phyloP scores from a whole-genome alignment of 441 rosid species.

The Bocquillonia castaneifolia region DNA sequence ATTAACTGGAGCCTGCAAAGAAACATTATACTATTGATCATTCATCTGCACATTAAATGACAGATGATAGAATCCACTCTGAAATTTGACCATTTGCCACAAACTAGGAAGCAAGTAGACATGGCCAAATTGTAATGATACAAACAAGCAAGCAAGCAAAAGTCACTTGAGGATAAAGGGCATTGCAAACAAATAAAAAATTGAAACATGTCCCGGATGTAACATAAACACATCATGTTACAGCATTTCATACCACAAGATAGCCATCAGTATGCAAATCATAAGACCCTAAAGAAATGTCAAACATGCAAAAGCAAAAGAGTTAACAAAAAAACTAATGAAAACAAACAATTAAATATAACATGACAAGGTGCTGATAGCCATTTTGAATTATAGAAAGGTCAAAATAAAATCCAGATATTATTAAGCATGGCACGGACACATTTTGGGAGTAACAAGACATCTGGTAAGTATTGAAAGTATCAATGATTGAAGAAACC shows the following conservation, averaged over 20 bases:
- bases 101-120: background rate
- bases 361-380: background rate
- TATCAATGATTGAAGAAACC: background rate
- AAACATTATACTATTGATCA: background rate
- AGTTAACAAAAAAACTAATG: background rate
- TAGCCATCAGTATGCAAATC: background rate
- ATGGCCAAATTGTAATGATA: background rate
- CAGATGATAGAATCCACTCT: background rate
- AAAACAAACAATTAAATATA: background rate
- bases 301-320: background rate
- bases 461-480: background rate
- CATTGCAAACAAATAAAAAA: background rate
- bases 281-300: background rate
- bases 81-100: background rate
- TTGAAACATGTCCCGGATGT: background rate
- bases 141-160: background rate
- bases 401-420: background rate
- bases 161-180: background rate
- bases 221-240: too few species aligned
- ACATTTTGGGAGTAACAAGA: background rate
- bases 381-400: background rate
- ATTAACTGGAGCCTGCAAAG: slow-evolving; percentile 55
- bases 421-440: background rate
- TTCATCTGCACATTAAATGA: too few species aligned
- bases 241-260: background rate